A percentile compares a stretch with the other conserved stretches of the same genome.
Conservation (phyloP, 176 grass and related monocot species). For the Metroxylon sagu region DNA sequence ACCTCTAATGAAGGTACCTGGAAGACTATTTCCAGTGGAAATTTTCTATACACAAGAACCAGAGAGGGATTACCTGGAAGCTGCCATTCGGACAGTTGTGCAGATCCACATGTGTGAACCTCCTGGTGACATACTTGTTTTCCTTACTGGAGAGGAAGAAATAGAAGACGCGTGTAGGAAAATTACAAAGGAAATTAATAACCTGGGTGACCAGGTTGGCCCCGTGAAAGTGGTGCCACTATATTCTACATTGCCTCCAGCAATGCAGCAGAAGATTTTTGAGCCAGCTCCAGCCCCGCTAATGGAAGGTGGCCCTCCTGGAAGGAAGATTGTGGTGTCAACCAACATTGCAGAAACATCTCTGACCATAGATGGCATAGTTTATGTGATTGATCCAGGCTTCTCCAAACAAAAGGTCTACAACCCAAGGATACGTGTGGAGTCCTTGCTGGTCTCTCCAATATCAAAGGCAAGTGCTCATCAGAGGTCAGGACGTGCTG, state of each 20-base stretch:
- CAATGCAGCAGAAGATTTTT: slow-evolving; percentile 97
- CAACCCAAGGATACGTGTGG: slow-evolving; percentile 80
- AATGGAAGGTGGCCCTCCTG: slow-evolving; percentile 64
- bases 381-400: slow-evolving; percentile 95
- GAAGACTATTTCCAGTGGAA: slow-evolving; percentile 79
- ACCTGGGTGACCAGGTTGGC: slow-evolving; percentile 90
- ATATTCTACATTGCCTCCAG: slow-evolving; percentile 78
- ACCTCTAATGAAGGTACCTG: slow-evolving; percentile 85
- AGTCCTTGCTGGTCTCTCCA: slow-evolving; percentile 86
- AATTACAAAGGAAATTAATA: slow-evolving; percentile 87
- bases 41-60: slow-evolving; percentile 97
- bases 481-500: slow-evolving; percentile 89
- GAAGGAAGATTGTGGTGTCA: slow-evolving; percentile 96
- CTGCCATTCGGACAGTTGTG: slow-evolving; percentile 78
- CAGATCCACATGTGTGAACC: slow-evolving; percentile 90
- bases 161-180: slow-evolving; percentile 96
- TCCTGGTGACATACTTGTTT: slow-evolving; percentile 86
- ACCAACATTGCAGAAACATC: slow-evolving; percentile 97
- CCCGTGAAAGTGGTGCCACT: slow-evolving; percentile 80
- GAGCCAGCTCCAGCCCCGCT: slow-evolving; percentile 66
- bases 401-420: slow-evolving; percentile 97
- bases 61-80: slow-evolving; percentile 97
- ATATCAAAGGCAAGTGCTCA: slow-evolving; percentile 98
- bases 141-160: slow-evolving; percentile 97
- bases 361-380: slow-evolving; percentile 90